These are phyloP conservation scores for Botrytis squamosa DNA, from an alignment of 2,329 filamentous ascomycete genomes.

Conservation along the genomic window DNA sequence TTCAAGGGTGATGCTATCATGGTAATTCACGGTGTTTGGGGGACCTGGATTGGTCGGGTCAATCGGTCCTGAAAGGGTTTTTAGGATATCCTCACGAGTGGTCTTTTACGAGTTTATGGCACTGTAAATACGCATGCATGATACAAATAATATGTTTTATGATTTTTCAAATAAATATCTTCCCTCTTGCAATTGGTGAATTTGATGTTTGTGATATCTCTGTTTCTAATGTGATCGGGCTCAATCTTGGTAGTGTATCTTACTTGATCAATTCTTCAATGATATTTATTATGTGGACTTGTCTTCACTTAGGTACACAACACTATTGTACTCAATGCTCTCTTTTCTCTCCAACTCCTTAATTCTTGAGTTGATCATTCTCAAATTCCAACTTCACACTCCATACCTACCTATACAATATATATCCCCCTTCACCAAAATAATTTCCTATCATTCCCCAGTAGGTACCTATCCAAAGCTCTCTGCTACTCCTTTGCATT, in stretches of 20 bases:
- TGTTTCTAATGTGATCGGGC: background rate
- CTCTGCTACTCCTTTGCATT: no score
- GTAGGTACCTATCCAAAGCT: background rate
- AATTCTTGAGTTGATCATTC: fast-evolving
- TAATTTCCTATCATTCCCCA: no score
- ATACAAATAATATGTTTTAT: background rate
- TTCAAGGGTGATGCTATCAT: background rate
- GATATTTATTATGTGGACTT: background rate
- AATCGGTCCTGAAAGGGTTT: background rate
- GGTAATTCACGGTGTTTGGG: conserved; percentile 13
- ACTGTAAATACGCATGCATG: conserved; percentile 1
- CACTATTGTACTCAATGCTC: background rate
- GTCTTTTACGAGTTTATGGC: background rate
- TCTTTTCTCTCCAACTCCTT: background rate
- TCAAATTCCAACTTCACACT: no score
- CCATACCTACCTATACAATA: no score
- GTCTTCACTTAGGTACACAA: no score
- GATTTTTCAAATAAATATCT: background rate
- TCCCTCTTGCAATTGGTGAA: background rate
- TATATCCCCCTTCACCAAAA: background rate
- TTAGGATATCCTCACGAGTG: conserved; percentile 1
- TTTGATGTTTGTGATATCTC: background rate
- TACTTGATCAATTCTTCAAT: background rate
- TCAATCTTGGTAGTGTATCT: background rate
- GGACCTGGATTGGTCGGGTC: background rate